A percentile compares a stretch with the other conserved stretches of the same genome.
Conservation (phyloP, 1,284 basidiomycete genomes). For the Ustilago shanxiensis region DNA sequence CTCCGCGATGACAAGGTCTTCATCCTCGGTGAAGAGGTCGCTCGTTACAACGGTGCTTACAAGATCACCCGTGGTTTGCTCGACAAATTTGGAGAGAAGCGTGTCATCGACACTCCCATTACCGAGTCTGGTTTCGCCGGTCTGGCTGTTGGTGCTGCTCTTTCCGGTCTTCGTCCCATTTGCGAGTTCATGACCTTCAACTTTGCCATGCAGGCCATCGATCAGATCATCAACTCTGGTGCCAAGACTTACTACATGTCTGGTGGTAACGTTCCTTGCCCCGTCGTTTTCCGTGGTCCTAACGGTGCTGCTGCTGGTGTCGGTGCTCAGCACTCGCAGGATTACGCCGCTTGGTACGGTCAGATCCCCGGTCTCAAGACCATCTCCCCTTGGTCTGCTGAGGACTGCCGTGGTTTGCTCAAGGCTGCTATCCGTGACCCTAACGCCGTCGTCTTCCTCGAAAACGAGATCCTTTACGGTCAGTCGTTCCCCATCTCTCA, state of each 20-base stretch:
- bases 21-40: slow-evolving; percentile 97
- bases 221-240: slow-evolving; percentile 99
- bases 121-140: slow-evolving; percentile 99
- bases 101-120: slow-evolving; percentile 89
- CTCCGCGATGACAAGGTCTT: slow-evolving; percentile 93
- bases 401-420: slow-evolving; percentile 97
- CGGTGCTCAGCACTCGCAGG: slow-evolving; percentile 78
- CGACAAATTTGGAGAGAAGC: slow-evolving; percentile 99
- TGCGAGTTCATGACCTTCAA: slow-evolving; percentile 99
- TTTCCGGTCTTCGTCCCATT: slow-evolving; percentile 92
- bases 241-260: slow-evolving; percentile 99
- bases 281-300: slow-evolving; percentile 98
- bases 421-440: slow-evolving; percentile 98
- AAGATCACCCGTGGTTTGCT: slow-evolving; percentile 87
- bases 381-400: slow-evolving; percentile 94
- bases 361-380: slow-evolving; percentile 97
- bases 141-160: slow-evolving; percentile 92
- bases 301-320: slow-evolving; percentile 99
- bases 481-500: slow-evolving; percentile 93
- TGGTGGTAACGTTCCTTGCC: slow-evolving; percentile 96
- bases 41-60: slow-evolving; percentile 99
- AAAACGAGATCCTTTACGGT: slow-evolving; percentile 99
- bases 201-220: slow-evolving; percentile 80
- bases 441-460: slow-evolving; percentile 97
- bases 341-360: slow-evolving; percentile 83